Conservation (phyloP, 2,329 filamentous ascomycete genomes). For the Leptoxyphium fumago region DNA sequence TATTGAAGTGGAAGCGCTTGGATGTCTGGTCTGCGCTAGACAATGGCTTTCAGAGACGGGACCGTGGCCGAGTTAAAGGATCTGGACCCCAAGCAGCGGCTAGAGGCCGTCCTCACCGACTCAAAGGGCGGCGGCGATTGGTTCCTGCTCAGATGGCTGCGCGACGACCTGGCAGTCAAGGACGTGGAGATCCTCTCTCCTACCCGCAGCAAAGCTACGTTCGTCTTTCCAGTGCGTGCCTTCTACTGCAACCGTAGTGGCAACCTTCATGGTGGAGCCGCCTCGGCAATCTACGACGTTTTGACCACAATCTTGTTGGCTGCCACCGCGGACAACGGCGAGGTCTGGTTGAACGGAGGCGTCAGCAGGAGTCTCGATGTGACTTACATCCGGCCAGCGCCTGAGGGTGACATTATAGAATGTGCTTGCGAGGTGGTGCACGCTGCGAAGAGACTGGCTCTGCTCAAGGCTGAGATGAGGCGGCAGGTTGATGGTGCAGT, state of each 20-base stretch:
- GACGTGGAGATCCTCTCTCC: slow-evolving; percentile 22
- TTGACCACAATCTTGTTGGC: slow-evolving; percentile 28
- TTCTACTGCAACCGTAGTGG: slow-evolving; percentile 33
- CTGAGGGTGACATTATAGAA: slow-evolving; percentile 24
- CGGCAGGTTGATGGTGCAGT: slow-evolving; percentile 20
- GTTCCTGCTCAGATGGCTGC: slow-evolving; percentile 6
- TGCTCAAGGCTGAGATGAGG: slow-evolving; percentile 27
- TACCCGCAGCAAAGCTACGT: slow-evolving; percentile 24
- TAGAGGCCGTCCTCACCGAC: slow-evolving; percentile 7
- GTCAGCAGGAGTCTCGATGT: slow-evolving; percentile 30
- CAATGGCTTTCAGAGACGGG: not conserved
- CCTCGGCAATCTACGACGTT: slow-evolving; percentile 41
- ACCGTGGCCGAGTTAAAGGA: slow-evolving; percentile 6
- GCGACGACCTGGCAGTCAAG: slow-evolving; percentile 12
- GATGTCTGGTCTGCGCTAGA: not conserved
- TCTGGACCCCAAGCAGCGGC: slow-evolving; percentile 10
- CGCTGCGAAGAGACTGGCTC: slow-evolving; percentile 27
- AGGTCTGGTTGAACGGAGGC: slow-evolving; percentile 30
- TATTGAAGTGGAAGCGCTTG: too few relatives aligned
- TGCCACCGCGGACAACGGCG: slow-evolving; percentile 16
- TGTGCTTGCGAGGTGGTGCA: slow-evolving; percentile 31
- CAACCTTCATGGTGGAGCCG: slow-evolving; percentile 40
- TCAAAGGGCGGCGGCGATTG: slow-evolving; percentile 2
- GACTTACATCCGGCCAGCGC: slow-evolving; percentile 29
- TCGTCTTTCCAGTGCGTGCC: slow-evolving; percentile 29